Evolutionary conservation across 345 rosid species (phyloP), one percentile per base, ranked within the genome.

Genomic region (Populus deltoides): DNA sequence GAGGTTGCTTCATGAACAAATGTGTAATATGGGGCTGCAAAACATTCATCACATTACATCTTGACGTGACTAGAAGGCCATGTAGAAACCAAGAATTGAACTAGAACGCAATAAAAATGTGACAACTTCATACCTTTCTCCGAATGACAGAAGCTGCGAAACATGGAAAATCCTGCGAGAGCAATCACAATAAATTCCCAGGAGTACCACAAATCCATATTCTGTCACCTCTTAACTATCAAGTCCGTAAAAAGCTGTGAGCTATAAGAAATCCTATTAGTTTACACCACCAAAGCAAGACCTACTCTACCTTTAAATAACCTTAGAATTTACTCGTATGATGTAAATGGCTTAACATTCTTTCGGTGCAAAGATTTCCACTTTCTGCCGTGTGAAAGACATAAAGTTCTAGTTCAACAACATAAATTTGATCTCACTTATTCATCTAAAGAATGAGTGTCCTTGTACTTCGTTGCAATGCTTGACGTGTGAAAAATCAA

Each of bases 1-100:
- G 80, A 69, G 9, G 75, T 82, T 73, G 97, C 96, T 71, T 90
- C 92, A 38, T 81, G 87, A 78, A 91, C 83, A 79, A 94, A 94
- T 13, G 84, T 79, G 72, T 88, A 85, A 76, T 86, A 9, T 6
- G 86, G 91, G 74, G 89, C 95, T 90, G 85, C 78, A 77, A 67
- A n/a, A 69, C 6, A 38, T 3, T 20, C 33, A 53, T 27, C 6
- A 62, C 27, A 7, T 1, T n/a, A 61, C 29, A 20, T 61, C 25
- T 61, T 61, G 31, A 25, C 66, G 9, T 47, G 53, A 47, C 1
- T 15, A 47, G 16, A 3, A 15, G 0, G 18, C 53, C 53, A 47
- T 15, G 6, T 4, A 47, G 16, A 47, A 47, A 47, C 16, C 53
- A 12, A 47, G 12, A 47, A 47, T 15, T 47, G 43, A 6, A 39